A percentile compares a stretch with the other conserved stretches of the same genome.
Conservation (phyloP, 2,329 filamentous ascomycete genomes). For the Achaetomium macrosporum region DNA sequence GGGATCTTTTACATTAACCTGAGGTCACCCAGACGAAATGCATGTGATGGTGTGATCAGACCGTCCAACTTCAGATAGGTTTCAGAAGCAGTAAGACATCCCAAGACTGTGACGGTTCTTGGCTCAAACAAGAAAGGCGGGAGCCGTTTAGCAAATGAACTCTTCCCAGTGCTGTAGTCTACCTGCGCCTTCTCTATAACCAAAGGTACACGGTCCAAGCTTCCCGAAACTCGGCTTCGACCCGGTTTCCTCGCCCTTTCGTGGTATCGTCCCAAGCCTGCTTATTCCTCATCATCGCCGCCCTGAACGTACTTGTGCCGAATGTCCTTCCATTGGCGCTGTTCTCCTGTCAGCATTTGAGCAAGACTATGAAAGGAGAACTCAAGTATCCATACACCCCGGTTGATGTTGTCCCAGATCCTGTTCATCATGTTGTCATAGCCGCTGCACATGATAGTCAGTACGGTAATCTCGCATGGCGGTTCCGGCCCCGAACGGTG, state of each 20-base stretch:
- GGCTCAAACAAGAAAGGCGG: no score
- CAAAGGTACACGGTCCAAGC: conserved; percentile 20
- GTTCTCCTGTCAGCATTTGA: conserved; percentile 29
- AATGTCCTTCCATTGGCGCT: conserved; percentile 99
- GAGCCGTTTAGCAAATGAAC: no score
- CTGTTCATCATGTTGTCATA: conserved; percentile 79
- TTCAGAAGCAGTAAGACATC: neutral
- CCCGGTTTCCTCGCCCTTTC: neutral
- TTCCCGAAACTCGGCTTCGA: conserved; percentile 6
- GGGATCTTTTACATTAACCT: no score
- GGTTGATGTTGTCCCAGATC: conserved; percentile 88
- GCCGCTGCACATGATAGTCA: conserved; percentile 47
- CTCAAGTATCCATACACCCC: conserved; percentile 57
- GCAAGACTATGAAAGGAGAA: neutral
- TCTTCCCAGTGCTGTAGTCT: neutral
- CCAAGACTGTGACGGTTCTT: neutral
- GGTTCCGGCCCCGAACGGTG: conserved; percentile 8
- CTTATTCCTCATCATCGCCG: conserved; percentile 61
- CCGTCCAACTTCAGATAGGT: no score
- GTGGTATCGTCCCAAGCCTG: conserved; percentile 17
- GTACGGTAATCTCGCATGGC: conserved; percentile 10
- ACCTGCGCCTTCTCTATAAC: conserved; percentile 10
- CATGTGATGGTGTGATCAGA: no score
- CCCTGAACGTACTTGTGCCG: conserved; percentile 77
- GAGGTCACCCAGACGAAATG: no score